Percentiles rank a stretch among this genome's conserved stretches.
These are phyloP conservation scores for Cyberlindnera mrakii DNA, from an alignment of 805 yeast species.

Conservation along the genomic window DNA sequence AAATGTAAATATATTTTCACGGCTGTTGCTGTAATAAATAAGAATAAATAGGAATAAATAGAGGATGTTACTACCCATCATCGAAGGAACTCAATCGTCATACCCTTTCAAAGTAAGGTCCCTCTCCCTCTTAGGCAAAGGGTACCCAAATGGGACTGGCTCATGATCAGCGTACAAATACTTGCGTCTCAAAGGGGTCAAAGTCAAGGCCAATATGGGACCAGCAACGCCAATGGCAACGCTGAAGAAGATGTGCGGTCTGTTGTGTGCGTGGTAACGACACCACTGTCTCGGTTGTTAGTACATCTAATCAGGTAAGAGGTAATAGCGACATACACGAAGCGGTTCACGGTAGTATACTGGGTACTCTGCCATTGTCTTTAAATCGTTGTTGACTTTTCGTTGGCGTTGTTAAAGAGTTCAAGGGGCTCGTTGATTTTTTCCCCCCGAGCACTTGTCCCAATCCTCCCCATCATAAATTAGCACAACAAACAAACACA, in stretches of 20 bases:
- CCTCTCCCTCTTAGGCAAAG: slow-evolving; percentile 49
- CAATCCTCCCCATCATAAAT: no score
- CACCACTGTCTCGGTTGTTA: slow-evolving; percentile 40
- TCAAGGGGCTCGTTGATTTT: no score
- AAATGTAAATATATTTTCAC: slow-evolving; percentile 5
- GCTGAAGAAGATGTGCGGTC: slow-evolving; percentile 69
- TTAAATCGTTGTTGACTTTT: not conserved
- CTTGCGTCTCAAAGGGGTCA: slow-evolving; percentile 66
- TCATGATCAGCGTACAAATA: slow-evolving; percentile 58
- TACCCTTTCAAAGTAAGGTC: slow-evolving; percentile 42
- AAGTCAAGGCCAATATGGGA: slow-evolving; percentile 53
- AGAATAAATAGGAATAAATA: slow-evolving; percentile 8
- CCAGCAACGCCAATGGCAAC: slow-evolving; percentile 60
- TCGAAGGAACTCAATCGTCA: slow-evolving; percentile 35
- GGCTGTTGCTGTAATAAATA: not conserved
- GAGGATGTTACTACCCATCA: not conserved
- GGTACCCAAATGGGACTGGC: slow-evolving; percentile 51
- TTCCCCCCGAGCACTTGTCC: no score
- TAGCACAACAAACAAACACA: no score
- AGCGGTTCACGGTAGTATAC: slow-evolving; percentile 55
- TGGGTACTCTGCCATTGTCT: slow-evolving; percentile 30
- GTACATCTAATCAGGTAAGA: not conserved
- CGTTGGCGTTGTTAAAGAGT: not conserved
- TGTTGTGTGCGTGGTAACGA: slow-evolving; percentile 69
- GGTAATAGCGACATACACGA: slow-evolving; percentile 44